phyloP scores from a whole-genome alignment of 345 rosid species.

The Salix dunnii region DNA sequence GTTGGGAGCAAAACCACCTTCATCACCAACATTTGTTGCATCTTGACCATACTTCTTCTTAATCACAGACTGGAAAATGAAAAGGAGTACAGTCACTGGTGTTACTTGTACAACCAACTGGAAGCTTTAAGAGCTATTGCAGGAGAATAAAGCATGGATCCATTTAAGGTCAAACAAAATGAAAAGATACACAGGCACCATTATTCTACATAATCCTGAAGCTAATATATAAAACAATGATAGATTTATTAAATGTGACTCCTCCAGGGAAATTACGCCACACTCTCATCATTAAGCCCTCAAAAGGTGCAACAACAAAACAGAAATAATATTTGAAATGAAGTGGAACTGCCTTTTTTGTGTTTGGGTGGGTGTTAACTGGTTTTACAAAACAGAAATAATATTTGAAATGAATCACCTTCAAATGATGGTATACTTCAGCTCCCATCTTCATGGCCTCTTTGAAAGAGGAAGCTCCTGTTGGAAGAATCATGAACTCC shows the following conservation, averaged over 20 bases:
- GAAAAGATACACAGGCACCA: not conserved
- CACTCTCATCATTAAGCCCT: not conserved
- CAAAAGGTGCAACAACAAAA: not conserved
- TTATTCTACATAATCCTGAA: not conserved
- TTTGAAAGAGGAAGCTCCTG: conserved; percentile 61
- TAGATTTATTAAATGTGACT: not conserved
- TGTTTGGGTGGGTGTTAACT: too few species aligned
- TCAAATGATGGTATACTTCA: conserved; percentile 67
- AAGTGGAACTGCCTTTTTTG: too few species aligned
- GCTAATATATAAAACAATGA: not conserved
- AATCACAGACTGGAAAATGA: conserved; percentile 41
- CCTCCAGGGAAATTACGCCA: not conserved
- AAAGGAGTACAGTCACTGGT: not conserved
- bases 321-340: not conserved
- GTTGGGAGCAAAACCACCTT: conserved; percentile 65
- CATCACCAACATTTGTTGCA: conserved; percentile 66
- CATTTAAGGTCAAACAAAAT: too few species aligned
- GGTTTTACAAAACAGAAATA: not conserved
- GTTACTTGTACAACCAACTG: not conserved
- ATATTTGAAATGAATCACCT: conserved; percentile 27
- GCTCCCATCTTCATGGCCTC: conserved; percentile 81
- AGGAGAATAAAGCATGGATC: too few species aligned
- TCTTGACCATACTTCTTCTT: conserved; percentile 67
- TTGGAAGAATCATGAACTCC: conserved; percentile 75
- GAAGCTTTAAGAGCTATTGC: too few species aligned